phyloP scores from a whole-genome alignment of 2,329 filamentous ascomycete species.

The Coniochaeta sp. region DNA sequence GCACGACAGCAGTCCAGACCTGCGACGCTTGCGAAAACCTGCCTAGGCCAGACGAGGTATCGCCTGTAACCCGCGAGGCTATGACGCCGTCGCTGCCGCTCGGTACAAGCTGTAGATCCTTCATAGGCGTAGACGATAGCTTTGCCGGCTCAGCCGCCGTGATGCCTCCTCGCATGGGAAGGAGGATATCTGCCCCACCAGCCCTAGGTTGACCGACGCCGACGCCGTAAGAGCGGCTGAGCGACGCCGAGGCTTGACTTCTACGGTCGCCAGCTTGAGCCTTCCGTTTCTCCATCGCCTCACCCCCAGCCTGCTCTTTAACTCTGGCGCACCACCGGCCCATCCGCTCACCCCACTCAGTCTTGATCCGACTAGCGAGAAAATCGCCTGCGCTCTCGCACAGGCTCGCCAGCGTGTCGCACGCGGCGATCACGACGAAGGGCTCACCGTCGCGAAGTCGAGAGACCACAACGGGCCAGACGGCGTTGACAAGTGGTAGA shows the following conservation, averaged over 20 bases:
- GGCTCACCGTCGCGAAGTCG: conserved; percentile 59
- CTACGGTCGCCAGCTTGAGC: background rate
- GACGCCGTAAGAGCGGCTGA: background rate
- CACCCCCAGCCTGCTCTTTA: conserved; percentile 27
- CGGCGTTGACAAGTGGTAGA: conserved; percentile 77
- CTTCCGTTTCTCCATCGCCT: conserved; percentile 9
- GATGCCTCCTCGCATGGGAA: conserved; percentile 6
- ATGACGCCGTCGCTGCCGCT: conserved; percentile 6
- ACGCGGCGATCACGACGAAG: conserved; percentile 63
- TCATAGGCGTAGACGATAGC: background rate
- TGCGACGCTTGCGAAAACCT: conserved; percentile 54
- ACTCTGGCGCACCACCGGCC: conserved; percentile 37
- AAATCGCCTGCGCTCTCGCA: conserved; percentile 74
- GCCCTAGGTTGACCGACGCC: background rate
- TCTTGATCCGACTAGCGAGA: conserved; percentile 65
- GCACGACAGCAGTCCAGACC: conserved; percentile 56
- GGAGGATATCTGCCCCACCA: conserved; percentile 7
- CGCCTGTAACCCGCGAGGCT: conserved; percentile 19
- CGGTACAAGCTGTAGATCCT: background rate
- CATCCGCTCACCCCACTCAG: conserved; percentile 54
- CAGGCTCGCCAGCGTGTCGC: conserved; percentile 59
- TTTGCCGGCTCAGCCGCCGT: background rate
- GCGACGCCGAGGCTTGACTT: background rate
- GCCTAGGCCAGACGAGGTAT: conserved; percentile 33
- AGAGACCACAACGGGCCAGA: conserved; percentile 79